These are phyloP conservation scores for Tylopilus subfusipes DNA, from an alignment of 768 basidiomycete genomes.

Conservation along the genomic window DNA sequence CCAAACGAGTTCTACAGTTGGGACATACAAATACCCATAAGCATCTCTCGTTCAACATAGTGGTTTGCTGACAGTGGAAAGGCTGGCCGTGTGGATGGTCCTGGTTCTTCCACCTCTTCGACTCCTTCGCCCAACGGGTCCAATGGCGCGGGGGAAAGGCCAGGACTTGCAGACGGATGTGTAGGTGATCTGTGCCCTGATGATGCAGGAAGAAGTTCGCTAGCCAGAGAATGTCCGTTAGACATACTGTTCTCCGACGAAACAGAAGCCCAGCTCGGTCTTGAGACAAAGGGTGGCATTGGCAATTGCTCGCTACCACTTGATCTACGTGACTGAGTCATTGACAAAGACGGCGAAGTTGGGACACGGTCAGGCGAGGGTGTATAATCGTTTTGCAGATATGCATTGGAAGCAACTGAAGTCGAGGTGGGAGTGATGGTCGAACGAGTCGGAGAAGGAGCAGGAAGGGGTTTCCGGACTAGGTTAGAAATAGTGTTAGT, in stretches of 20 bases:
- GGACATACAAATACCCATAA: slow-evolving; percentile 61
- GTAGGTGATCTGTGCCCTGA: slow-evolving; percentile 19
- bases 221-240: slow-evolving; percentile 10
- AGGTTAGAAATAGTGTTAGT: slow-evolving; percentile 24
- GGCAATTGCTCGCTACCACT: slow-evolving; percentile 15
- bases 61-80: slow-evolving; percentile 29
- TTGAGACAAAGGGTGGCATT: slow-evolving; percentile 12
- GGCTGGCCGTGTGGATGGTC: slow-evolving; percentile 12
- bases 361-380: slow-evolving; percentile 10
- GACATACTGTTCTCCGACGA: slow-evolving; percentile 25
- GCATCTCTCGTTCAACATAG: slow-evolving; percentile 57
- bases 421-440: slow-evolving; percentile 8
- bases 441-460: slow-evolving; percentile 9
- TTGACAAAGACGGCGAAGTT: slow-evolving; percentile 14
- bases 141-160: slow-evolving; percentile 12
- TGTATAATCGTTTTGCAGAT: slow-evolving; percentile 12
- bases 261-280: slow-evolving; percentile 23
- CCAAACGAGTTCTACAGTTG: neutral
- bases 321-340: slow-evolving; percentile 12
- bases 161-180: slow-evolving; percentile 23
- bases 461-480: slow-evolving; percentile 10
- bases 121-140: slow-evolving; percentile 16
- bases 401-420: slow-evolving; percentile 1
- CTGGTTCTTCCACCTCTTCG: slow-evolving; percentile 18
- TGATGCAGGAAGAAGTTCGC: slow-evolving; percentile 10